Evolutionary conservation across 2,329 filamentous ascomycete species (phyloP).

Genomic region (Pseudohalonectria lignicola): DNA sequence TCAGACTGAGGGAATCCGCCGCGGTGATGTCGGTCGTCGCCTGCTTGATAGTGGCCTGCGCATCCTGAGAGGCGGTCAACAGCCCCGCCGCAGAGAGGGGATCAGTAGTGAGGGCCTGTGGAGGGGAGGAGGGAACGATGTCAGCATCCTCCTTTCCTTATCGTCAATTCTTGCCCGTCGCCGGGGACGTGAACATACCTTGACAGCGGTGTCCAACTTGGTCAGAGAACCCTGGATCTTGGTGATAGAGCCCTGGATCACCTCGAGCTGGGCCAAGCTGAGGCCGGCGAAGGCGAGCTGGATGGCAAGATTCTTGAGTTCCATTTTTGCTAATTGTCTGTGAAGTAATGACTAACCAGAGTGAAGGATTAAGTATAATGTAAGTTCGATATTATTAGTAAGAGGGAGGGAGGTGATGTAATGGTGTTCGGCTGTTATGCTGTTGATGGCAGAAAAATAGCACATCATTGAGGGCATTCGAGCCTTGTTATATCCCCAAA

Average conservation of each 20-base stretch:
- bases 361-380: not conserved
- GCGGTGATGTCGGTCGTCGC: slow-evolving; percentile 16
- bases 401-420: not conserved
- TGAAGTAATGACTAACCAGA: not conserved
- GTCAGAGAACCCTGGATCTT: slow-evolving; percentile 48
- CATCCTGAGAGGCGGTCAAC: not conserved
- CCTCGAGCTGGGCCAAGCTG: slow-evolving; percentile 36
- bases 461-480: too few relatives aligned
- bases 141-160: not conserved
- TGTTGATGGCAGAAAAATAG: too few relatives aligned
- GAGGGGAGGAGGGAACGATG: not conserved
- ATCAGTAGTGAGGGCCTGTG: not conserved
- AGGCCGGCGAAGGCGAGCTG: slow-evolving; percentile 33
- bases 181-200: too few relatives aligned
- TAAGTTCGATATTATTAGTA: not conserved
- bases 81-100: not conserved
- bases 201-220: slow-evolving; percentile 25
- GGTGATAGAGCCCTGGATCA: slow-evolving; percentile 48
- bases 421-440: not conserved
- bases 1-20: slow-evolving; percentile 11
- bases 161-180: not conserved
- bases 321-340: slow-evolving; percentile 18
- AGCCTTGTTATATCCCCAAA: too few relatives aligned
- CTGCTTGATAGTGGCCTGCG: slow-evolving; percentile 8
- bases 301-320: slow-evolving; percentile 26